Conservation (phyloP, 805 yeast species). For the Saturnispora besseyi region DNA sequence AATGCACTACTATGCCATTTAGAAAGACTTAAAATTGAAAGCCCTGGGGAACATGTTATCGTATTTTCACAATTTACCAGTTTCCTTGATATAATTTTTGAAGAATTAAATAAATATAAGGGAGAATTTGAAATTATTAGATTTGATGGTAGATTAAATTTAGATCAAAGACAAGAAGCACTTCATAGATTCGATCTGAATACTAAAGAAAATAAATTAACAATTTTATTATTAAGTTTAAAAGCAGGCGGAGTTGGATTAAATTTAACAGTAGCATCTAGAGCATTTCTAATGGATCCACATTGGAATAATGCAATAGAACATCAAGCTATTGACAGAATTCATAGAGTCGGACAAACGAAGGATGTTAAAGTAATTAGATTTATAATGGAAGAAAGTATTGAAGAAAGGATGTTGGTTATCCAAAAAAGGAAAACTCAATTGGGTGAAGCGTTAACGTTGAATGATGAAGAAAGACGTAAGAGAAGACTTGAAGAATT, state of each 20-base stretch:
- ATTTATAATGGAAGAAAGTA: slow-evolving; percentile 73
- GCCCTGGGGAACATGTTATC: slow-evolving; percentile 64
- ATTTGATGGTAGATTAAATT: slow-evolving; percentile 73
- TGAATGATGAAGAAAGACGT: slow-evolving; percentile 66
- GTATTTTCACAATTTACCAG: slow-evolving; percentile 89
- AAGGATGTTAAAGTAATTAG: slow-evolving; percentile 64
- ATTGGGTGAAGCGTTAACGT: slow-evolving; percentile 71
- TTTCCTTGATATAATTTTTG: slow-evolving; percentile 65
- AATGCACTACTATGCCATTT: slow-evolving; percentile 59
- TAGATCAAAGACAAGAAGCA: slow-evolving; percentile 55
- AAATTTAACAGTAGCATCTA: slow-evolving; percentile 74
- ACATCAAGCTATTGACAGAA: slow-evolving; percentile 84
- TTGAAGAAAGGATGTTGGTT: slow-evolving; percentile 80
- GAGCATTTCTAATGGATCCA: slow-evolving; percentile 89
- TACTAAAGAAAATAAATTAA: slow-evolving; percentile 20
- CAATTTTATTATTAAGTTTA: slow-evolving; percentile 58
- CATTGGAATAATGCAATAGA: slow-evolving; percentile 96
- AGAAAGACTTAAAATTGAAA: slow-evolving; percentile 40
- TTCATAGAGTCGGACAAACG: slow-evolving; percentile 84
- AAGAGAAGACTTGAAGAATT: slow-evolving; percentile 65
- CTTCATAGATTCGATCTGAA: slow-evolving; percentile 43
- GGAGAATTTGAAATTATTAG: slow-evolving; percentile 49
- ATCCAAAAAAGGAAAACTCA: slow-evolving; percentile 81
- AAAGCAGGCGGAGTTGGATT: slow-evolving; percentile 95
- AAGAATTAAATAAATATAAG: slow-evolving; percentile 39